Evolutionary conservation across 2,329 filamentous ascomycete genomes (phyloP).

Genomic region (Calonectria leucothoes): DNA sequence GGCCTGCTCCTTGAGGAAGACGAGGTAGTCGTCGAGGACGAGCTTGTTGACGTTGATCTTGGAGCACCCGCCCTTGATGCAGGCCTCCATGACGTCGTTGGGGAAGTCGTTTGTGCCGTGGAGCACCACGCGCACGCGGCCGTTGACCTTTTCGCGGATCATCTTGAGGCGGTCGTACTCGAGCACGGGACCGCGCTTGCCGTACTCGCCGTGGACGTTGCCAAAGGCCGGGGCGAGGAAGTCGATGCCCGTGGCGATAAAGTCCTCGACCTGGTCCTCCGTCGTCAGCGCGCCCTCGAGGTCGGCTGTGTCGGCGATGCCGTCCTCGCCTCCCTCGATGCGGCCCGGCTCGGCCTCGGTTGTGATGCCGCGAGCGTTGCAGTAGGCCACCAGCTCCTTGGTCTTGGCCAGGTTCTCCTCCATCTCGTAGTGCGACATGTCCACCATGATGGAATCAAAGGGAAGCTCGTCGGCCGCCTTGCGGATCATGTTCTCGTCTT

Average conservation of each 20-base stretch:
- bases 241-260: conserved; percentile 78
- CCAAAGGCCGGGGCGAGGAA: conserved; percentile 81
- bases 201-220: conserved; percentile 82
- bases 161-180: conserved; percentile 61
- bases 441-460: conserved; percentile 81
- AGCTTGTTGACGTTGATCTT: conserved; percentile 70
- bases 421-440: conserved; percentile 80
- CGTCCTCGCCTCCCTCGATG: conserved; percentile 70
- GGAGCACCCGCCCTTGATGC: conserved; percentile 61
- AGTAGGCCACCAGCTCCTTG: conserved; percentile 19
- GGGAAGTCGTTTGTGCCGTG: conserved; percentile 69
- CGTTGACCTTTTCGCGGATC: conserved; percentile 44
- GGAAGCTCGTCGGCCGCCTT: conserved; percentile 63
- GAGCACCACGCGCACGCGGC: conserved; percentile 59
- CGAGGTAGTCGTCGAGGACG: conserved; percentile 52
- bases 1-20: conserved; percentile 20
- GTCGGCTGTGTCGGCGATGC: conserved; percentile 70
- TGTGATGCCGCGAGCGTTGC: conserved; percentile 25
- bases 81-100: conserved; percentile 60
- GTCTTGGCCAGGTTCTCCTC: conserved; percentile 69
- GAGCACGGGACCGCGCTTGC: conserved; percentile 69
- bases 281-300: conserved; percentile 65
- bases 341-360: conserved; percentile 33
- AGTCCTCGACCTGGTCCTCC: conserved; percentile 75
- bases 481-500: conserved; percentile 66